Evolutionary conservation across 495 filamentous ascomycete genomes (phyloP).

Genomic region (Hypoxylon lienhwacheense): DNA sequence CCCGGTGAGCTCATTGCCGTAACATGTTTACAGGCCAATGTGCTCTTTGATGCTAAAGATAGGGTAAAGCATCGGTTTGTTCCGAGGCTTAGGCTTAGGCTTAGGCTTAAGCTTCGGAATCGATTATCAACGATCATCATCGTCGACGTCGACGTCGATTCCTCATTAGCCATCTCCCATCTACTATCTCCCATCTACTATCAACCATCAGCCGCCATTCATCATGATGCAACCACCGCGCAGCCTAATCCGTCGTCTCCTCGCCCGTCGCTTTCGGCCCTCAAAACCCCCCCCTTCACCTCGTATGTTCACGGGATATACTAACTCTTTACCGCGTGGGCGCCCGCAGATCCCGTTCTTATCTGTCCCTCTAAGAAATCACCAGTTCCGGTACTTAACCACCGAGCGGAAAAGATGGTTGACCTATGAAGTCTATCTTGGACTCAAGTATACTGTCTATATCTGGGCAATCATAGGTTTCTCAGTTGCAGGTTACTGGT

Average conservation of each 20-base stretch:
- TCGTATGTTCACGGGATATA: constrained; percentile 25
- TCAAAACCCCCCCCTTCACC: constrained; percentile 14
- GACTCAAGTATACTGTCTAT: constrained; percentile 59
- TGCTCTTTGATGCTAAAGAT: constrained; percentile 9
- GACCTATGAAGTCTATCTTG: constrained; percentile 62
- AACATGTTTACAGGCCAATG: background rate
- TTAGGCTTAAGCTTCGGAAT: background rate
- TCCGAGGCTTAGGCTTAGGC: background rate
- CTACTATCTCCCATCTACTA: too few relatives aligned
- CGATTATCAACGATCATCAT: too few relatives aligned
- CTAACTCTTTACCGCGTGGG: constrained; percentile 32
- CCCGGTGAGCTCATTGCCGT: background rate
- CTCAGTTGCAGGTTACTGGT: constrained; percentile 56
- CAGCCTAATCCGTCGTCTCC: constrained; percentile 28
- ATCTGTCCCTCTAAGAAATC: constrained; percentile 55
- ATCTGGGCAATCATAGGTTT: constrained; percentile 59
- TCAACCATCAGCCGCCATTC: too few relatives aligned
- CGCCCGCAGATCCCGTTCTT: constrained; percentile 85
- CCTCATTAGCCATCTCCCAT: too few relatives aligned
- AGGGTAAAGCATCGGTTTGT: background rate
- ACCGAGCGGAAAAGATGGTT: constrained; percentile 71
- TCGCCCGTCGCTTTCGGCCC: constrained; percentile 20
- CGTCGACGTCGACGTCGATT: too few relatives aligned
- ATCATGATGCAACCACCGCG: constrained; percentile 31
- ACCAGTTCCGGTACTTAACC: constrained; percentile 70